Evolutionary conservation across 2,329 filamentous ascomycete species (phyloP).

Genomic region (Calonectria crousiana): DNA sequence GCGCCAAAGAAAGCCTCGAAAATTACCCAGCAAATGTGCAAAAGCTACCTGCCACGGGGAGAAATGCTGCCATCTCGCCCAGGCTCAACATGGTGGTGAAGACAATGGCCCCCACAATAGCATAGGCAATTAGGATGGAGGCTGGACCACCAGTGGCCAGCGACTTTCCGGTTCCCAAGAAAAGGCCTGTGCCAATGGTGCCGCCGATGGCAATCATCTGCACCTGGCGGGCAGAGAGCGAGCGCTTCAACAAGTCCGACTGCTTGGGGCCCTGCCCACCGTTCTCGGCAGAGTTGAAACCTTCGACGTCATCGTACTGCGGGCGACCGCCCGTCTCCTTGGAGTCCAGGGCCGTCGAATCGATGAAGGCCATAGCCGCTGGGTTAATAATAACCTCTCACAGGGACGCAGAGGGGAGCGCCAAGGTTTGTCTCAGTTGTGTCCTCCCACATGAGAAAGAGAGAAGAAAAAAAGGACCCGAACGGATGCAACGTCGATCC

Average conservation of each 20-base stretch:
- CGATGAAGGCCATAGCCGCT: conserved; percentile 25
- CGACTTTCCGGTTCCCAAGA: conserved; percentile 72
- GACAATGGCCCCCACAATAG: conserved; percentile 68
- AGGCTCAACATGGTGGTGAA: conserved; percentile 70
- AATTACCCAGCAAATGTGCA: conserved; percentile 61
- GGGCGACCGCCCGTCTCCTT: conserved; percentile 29
- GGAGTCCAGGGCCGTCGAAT: conserved; percentile 23
- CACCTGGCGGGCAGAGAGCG: conserved; percentile 71
- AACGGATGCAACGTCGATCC: not conserved
- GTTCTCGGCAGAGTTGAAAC: conserved; percentile 15
- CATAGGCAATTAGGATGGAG: conserved; percentile 68
- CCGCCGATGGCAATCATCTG: conserved; percentile 76
- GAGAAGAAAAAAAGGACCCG: not conserved
- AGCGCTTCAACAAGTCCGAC: conserved; percentile 64
- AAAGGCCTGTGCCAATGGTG: conserved; percentile 71
- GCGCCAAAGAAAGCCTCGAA: conserved; percentile 46
- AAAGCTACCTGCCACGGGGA: conserved; percentile 65
- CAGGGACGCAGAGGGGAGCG: not conserved
- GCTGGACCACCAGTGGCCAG: conserved; percentile 71
- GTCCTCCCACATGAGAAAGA: not conserved
- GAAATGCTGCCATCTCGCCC: conserved; percentile 71
- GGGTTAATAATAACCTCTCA: not conserved
- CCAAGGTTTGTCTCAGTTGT: not conserved
- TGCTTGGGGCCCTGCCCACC: conserved; percentile 34
- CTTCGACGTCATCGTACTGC: conserved; percentile 37